Base-by-base conservation (phyloP, 2,329 filamentous ascomycete genomes). In the Hymenotorrendiella dingleyae region DNA sequence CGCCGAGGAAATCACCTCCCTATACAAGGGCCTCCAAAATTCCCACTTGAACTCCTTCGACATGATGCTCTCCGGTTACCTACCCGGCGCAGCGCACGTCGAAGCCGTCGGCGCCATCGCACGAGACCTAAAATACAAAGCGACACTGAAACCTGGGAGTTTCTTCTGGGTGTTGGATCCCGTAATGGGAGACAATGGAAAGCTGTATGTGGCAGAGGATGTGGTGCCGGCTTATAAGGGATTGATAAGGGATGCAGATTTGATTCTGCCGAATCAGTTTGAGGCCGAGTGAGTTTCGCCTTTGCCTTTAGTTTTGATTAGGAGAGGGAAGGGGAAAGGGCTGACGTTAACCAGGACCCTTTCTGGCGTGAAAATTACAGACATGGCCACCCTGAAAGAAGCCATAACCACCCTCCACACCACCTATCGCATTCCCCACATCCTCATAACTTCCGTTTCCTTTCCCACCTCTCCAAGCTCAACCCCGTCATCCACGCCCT, bases 141-240 rank as follows among this genome's bases (percentile, higher is more conserved):
- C 78, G 2, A 69, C 68, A 26, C 69, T 67, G 11, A 73, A 71
- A 23, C 82, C 85, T 0, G 86, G 88, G 0, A 80, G 75, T 34
- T 95, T 97, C 69, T 97, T 97, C 67, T 97, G 91, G 91, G 87
- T 95, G 3, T 74, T 98, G 20, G 93, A 98, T 63, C 93, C 94
- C 0, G 93, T 98, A 36, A 98, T 98, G 93, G 93, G 93, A 22
- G 93, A 98, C 62, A 89, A 96, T 58, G 93, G 89, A 37, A 80
- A 77, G 53, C 72, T 98, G 10, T 98, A 98, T 60, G 91, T 98
- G 6, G 86, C 84, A 5, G 82, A 91, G 55, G 88, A 94, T 51
- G 88, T 94, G 3, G 86, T 97, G 12, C 90, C 90, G 0, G 89
- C 86, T 11, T 98, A 97, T 65, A 91, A 88, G 66, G 72, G 72